phyloP scores from a whole-genome alignment of 441 rosid species.

The Metrosideros polymorpha region DNA sequence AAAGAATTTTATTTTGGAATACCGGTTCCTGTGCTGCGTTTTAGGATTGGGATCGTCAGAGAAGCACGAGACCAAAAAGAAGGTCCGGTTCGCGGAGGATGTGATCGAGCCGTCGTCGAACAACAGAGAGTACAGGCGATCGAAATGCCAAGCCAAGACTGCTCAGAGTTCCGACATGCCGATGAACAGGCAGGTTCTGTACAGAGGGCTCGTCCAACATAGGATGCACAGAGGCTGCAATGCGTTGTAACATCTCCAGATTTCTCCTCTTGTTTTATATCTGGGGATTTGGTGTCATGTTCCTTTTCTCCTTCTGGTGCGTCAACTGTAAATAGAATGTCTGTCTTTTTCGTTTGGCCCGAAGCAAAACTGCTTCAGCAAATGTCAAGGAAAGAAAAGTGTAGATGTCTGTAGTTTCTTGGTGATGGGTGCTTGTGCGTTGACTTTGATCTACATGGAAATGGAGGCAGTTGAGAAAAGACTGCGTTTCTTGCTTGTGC shows the following conservation, averaged over 20 bases:
- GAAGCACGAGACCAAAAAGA: constrained; percentile 25
- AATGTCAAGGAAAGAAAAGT: background rate
- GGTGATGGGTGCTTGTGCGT: background rate
- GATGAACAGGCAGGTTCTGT: background rate
- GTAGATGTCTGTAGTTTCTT: background rate
- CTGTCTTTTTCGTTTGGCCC: background rate
- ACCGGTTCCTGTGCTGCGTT: background rate
- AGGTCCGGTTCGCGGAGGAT: constrained; percentile 65
- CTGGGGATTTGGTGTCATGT: background rate
- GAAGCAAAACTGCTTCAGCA: background rate
- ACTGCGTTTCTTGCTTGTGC: background rate
- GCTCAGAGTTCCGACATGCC: background rate
- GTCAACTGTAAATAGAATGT: background rate
- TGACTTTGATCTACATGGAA: background rate
- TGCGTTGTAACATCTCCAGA: background rate
- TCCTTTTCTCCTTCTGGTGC: background rate
- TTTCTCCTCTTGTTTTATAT: background rate
- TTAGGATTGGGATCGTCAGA: background rate
- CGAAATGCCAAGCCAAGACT: background rate
- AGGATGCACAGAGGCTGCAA: background rate
- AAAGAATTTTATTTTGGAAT: background rate
- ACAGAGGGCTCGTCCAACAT: background rate
- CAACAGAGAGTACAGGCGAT: constrained; percentile 40
- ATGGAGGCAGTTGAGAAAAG: background rate
- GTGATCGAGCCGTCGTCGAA: constrained; percentile 58